A percentile compares a stretch with the other conserved stretches of the same genome.
Evolutionary conservation across 768 basidiomycete species (phyloP).

Genomic region (Albatrellus ellisii): DNA sequence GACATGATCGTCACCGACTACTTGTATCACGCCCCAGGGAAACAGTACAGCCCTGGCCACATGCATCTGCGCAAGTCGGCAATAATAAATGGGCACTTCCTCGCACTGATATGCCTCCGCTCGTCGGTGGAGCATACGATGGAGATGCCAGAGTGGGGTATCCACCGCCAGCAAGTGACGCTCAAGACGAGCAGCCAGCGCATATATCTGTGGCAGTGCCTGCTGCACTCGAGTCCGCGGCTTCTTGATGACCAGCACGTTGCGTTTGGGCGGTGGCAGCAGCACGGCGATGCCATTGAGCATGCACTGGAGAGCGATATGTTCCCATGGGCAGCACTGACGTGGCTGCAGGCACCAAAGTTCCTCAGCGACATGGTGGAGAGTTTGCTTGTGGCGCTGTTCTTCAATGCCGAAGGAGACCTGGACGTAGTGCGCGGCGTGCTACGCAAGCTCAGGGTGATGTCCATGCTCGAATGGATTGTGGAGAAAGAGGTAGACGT

Average conservation of each 20-base stretch:
- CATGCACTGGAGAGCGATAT: slow-evolving; percentile 27
- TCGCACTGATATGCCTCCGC: slow-evolving; percentile 52
- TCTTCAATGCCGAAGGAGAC: slow-evolving; percentile 49
- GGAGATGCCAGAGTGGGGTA: slow-evolving; percentile 47
- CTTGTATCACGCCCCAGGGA: slow-evolving; percentile 51
- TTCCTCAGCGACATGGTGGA: slow-evolving; percentile 73
- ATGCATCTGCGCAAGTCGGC: slow-evolving; percentile 57
- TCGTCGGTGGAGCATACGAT: slow-evolving; percentile 29
- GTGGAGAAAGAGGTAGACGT: slow-evolving; percentile 58
- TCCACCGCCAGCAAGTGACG: too few relatives aligned
- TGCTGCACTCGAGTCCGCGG: slow-evolving; percentile 52
- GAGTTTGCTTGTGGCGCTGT: slow-evolving; percentile 65
- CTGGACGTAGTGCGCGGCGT: slow-evolving; percentile 36
- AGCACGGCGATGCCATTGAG: slow-evolving; percentile 33
- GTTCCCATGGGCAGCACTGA: slow-evolving; percentile 67
- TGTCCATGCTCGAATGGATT: slow-evolving; percentile 49
- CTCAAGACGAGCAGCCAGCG: slow-evolving; percentile 24
- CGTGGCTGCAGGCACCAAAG: slow-evolving; percentile 66
- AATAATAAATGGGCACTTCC: slow-evolving; percentile 61
- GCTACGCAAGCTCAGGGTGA: slow-evolving; percentile 39
- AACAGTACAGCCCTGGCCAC: slow-evolving; percentile 53
- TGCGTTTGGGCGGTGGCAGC: slow-evolving; percentile 36
- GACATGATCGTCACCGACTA: slow-evolving; percentile 66
- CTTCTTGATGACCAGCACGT: slow-evolving; percentile 51
- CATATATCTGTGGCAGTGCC: slow-evolving; percentile 52